A percentile compares a stretch with the other conserved stretches of the same genome.
Conservation (phyloP, 192 early-diverging fungal species). For the Coemansia guatemalensis region DNA sequence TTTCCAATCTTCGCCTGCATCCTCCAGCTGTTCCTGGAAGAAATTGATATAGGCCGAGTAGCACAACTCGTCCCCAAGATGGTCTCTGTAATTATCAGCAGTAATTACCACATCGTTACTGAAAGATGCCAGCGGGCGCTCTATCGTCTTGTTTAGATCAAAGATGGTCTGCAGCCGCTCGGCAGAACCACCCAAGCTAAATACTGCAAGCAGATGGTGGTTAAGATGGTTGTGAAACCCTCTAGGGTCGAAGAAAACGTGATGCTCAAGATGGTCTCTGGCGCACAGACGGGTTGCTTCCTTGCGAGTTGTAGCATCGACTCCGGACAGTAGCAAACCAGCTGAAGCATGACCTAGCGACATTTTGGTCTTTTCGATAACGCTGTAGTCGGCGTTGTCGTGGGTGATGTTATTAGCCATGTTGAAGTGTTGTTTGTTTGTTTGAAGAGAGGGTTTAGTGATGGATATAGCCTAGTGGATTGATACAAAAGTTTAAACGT, state of each 20-base stretch:
- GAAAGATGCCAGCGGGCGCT: slow-evolving; percentile 23
- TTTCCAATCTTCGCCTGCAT: slow-evolving; percentile 37
- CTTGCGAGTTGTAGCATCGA: slow-evolving; percentile 37
- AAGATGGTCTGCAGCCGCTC: slow-evolving; percentile 57
- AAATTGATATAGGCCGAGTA: slow-evolving; percentile 55
- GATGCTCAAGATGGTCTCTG: slow-evolving; percentile 53
- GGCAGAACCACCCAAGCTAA: slow-evolving; percentile 54
- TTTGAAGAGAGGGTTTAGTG: background rate
- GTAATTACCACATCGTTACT: slow-evolving; percentile 34
- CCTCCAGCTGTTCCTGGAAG: slow-evolving; percentile 51
- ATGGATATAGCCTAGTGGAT: background rate
- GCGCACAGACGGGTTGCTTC: slow-evolving; percentile 52
- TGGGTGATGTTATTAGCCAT: slow-evolving; percentile 4
- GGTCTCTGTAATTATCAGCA: slow-evolving; percentile 28
- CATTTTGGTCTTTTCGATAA: slow-evolving; percentile 33
- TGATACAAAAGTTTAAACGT: background rate
- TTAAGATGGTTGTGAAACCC: slow-evolving; percentile 61
- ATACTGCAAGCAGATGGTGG: slow-evolving; percentile 60
- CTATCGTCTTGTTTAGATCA: slow-evolving; percentile 37
- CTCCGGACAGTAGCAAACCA: slow-evolving; percentile 43
- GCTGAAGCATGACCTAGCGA: slow-evolving; percentile 21
- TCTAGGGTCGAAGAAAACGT: slow-evolving; percentile 59
- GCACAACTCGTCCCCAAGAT: slow-evolving; percentile 37
- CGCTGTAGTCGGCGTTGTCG: slow-evolving; percentile 32
- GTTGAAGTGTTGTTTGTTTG: background rate